A percentile compares a stretch with the other conserved stretches of the same genome.
Conservation (phyloP, 768 basidiomycete genomes). For the Royoungia palumana region DNA sequence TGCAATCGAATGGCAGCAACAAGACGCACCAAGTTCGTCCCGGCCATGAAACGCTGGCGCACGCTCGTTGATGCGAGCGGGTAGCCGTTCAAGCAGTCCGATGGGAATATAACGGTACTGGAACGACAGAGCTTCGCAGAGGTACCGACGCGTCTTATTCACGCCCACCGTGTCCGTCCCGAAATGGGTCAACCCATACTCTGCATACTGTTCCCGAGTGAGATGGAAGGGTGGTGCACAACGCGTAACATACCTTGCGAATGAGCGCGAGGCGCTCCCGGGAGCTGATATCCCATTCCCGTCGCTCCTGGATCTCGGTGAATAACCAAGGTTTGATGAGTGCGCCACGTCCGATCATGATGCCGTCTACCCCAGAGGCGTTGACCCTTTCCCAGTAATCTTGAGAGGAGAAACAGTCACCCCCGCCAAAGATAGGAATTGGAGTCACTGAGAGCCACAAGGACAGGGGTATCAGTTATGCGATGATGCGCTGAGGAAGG, state of each 20-base stretch:
- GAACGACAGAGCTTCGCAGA: slow-evolving; percentile 94
- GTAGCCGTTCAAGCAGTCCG: slow-evolving; percentile 81
- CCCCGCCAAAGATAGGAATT: slow-evolving; percentile 95
- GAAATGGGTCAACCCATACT: slow-evolving; percentile 83
- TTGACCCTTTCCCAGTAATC: slow-evolving; percentile 79
- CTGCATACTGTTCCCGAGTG: slow-evolving; percentile 62
- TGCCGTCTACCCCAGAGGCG: slow-evolving; percentile 82
- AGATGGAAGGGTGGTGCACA: not conserved
- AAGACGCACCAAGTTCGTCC: slow-evolving; percentile 72
- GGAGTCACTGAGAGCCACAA: slow-evolving; percentile 52
- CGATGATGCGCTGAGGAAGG: not conserved
- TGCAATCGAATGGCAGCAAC: not conserved
- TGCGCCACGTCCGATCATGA: slow-evolving; percentile 94
- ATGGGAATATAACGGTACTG: slow-evolving; percentile 95
- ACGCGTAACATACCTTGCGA: slow-evolving; percentile 51
- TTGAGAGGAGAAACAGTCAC: slow-evolving; percentile 88
- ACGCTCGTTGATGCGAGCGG: slow-evolving; percentile 84
- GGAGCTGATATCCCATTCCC: slow-evolving; percentile 93
- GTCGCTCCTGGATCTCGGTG: slow-evolving; percentile 87
- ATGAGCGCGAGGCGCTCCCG: slow-evolving; percentile 79
- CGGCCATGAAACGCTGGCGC: slow-evolving; percentile 85
- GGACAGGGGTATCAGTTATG: not conserved
- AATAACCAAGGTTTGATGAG: slow-evolving; percentile 97
- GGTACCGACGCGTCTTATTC: slow-evolving; percentile 87
- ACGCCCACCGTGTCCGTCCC: slow-evolving; percentile 87